Base-by-base conservation (phyloP, 176 grass and related monocot species). In the Triticum monococcum region DNA sequence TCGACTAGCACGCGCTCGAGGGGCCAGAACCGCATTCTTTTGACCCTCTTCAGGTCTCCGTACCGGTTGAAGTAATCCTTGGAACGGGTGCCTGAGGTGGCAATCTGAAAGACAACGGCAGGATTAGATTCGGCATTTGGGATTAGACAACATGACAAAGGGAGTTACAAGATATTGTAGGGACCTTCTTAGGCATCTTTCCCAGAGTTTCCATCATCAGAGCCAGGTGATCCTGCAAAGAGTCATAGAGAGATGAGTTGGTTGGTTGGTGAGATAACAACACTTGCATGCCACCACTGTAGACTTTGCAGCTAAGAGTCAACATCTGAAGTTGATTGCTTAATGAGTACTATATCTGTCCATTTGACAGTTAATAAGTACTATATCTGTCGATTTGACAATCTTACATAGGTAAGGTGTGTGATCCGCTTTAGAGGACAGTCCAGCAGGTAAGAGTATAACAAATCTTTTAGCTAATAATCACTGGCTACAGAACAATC, bases 131-230 rank as follows among this genome's bases (percentile, higher is more conserved):
- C 32, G 32, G 32, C 32, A 33, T 33, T 33, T 33, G 32, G 4
- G 32, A 33, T 33, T 33, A 33, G 32, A 4, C 32, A 33, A 33
- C 32, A 33, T 33, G 32, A 33, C 32, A 33, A 33, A 33, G 32
- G 32, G 32, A 33, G 32, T 33, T 33, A 33, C 32, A 33, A 33
- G 32, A 4, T 33, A 33, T 33, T 33, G 32, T 33, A 5, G 32
- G 32, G 32, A 92, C 96, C 90, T 98, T 92, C 86, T 86, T 85
- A 45, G 93, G 93, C 84, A 98, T 95, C 86, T 94, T 98, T 74
- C 96, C 96, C 7, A 98, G 90, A 56, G 88, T 86, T 85, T 98
- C 96, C 93, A 98, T 98, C 93, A 94, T 98, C 66, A 88, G 68
- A 81, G 93, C 93, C 76, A 98, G 91, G 70, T 98, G 96, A 89